Evolutionary conservation across 331 rosid genomes (phyloP), one percentile per base, ranked within the genome.

Genomic region (Rosa hybrid): DNA sequence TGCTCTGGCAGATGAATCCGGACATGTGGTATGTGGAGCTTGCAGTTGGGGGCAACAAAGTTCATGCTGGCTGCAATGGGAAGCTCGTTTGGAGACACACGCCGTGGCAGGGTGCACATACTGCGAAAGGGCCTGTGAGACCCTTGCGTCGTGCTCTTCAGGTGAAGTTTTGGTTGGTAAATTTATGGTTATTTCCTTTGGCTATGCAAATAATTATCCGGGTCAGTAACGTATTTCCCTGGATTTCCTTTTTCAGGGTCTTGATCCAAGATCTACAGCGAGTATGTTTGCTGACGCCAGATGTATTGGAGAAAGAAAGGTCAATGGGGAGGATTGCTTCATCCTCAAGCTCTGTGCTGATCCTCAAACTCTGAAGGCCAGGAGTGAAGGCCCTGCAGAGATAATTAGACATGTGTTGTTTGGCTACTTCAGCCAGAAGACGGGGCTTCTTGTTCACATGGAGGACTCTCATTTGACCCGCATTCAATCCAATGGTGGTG

Each of bases 1-100:
- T 96, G 81, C 94, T 96, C 65, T 96, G 99, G 99, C 99, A 96
- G 91, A 96, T 96, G 99, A 90, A 90, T 82, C 98, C 99, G 0
- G 97, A 96, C 57, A 96, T 96, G 99, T 96, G 99, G 99, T 93
- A 96, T 80, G 99, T 92, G 8, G 99, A 96, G 92, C 99, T 96
- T 70, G 94, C 97, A 0, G 97, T 89, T 72, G 99, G 99, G 71
- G 97, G 97, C 7, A 92, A 92, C 69, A 96, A 96, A 88, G 97
- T 96, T 72, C 99, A 90, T 78, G 99, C 99, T 16, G 99, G 99
- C 27, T 93, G 99, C 84, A 96, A 96, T 76, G 98, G 99, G 3
- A 93, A 90, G 69, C 91, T 96, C 44, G 98, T 96, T 42, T 96
- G 99, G 99, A 90, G 99, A 89, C 99, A 96, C 86, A 96, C 99